Evolutionary conservation across 2,329 filamentous ascomycete species (phyloP).

Genomic region (Penicillium brasilianum): DNA sequence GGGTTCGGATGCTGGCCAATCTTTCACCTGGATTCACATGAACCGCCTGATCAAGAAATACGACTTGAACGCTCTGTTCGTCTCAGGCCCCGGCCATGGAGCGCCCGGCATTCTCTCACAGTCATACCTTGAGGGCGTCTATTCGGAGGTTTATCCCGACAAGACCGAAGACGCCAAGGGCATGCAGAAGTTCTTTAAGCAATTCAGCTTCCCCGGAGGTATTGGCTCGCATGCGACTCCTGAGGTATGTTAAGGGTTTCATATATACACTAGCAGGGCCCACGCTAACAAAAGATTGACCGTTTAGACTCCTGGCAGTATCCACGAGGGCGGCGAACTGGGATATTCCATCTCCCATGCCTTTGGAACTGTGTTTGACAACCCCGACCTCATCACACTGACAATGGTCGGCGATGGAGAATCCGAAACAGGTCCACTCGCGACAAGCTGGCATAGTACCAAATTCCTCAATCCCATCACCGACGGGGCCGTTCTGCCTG

Average conservation of each 20-base stretch:
- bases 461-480: constrained; percentile 82
- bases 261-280: too few species aligned
- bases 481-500: constrained; percentile 76
- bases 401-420: constrained; percentile 83
- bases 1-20: constrained; percentile 79
- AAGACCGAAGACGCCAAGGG: constrained; percentile 72
- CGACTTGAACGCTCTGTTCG: constrained; percentile 71
- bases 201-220: constrained; percentile 80
- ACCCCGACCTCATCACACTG: constrained; percentile 74
- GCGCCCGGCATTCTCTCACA: constrained; percentile 77
- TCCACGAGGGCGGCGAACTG: constrained; percentile 80
- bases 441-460: constrained; percentile 80
- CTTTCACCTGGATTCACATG: constrained; percentile 82
- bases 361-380: constrained; percentile 76
- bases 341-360: constrained; percentile 82
- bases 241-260: constrained; percentile 48
- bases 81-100: constrained; percentile 78
- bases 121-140: constrained; percentile 77
- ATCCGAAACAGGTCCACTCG: constrained; percentile 78
- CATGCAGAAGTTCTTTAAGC: constrained; percentile 78
- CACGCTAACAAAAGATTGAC: background rate
- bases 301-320: constrained; percentile 67
- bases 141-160: constrained; percentile 77
- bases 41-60: constrained; percentile 83
- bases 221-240: constrained; percentile 79